Evolutionary conservation across 1,139 yeast species (phyloP), one percentile per base, ranked within the genome.

Genomic region (Zygosaccharomyces pseudobailii): DNA sequence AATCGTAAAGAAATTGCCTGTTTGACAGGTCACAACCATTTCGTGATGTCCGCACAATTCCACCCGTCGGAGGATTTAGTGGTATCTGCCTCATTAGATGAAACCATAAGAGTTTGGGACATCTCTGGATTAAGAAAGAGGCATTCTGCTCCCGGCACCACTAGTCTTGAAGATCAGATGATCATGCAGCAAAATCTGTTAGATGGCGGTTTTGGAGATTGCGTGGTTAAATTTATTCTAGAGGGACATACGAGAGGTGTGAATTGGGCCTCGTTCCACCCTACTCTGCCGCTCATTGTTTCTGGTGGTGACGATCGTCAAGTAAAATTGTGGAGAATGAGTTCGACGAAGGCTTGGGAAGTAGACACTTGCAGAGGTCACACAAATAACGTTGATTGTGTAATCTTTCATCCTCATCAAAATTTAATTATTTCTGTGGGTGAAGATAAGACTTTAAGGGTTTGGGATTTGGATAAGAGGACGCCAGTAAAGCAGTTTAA

Each of bases 231-330:
- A 70, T 94, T 87, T 66, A 96, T 94, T 22, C 77, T 94, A 54
- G 98, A 94, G 68, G 98, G 98, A 42, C 99, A 94, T 67, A 96
- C 94, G 62, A 84, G 96, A 66, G 98, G 97, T 62, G 98, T 94
- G 61, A 92, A 94, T 66, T 92, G 95, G 95, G 98, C 97, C 25
- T 75, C 95, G 25, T 94, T 94, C 80, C 99, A 94, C 66, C 98
- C 98, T 41, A 89, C 95, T 20, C 75, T 89, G 64, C 98, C 98
- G 6, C 77, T 92, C 61, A 89, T 94, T 66, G 95, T 90, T 10
- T 88, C 97, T 27, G 96, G 94, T 59, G 95, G 96, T 66, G 99
- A 94, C 67, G 98, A 94, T 67, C 80, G 98, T 57, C 82, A 92
- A 55, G 87, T 94, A 47, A 92, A 92, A 70, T 75, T 94, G 57